phyloP scores from a whole-genome alignment of 1,284 basidiomycete species.

The Takashimella koratensis region DNA sequence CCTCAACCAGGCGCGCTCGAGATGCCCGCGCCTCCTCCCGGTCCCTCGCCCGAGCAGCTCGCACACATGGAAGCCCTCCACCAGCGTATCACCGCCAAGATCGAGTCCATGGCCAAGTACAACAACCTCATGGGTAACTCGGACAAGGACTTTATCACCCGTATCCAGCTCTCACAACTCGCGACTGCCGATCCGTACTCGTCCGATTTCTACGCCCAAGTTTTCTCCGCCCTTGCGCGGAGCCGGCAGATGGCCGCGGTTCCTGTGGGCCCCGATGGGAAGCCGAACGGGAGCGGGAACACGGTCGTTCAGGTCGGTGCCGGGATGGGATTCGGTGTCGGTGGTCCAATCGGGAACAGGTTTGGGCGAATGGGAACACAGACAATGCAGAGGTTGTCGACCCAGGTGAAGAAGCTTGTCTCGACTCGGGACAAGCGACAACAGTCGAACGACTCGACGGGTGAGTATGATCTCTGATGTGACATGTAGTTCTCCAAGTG shows the following conservation, averaged over 20 bases:
- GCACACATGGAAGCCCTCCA: slow-evolving; percentile 35
- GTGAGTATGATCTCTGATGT: slow-evolving; percentile 52
- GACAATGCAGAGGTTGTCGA: slow-evolving; percentile 92
- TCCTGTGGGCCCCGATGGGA: slow-evolving; percentile 2
- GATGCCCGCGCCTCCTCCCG: slow-evolving; percentile 1
- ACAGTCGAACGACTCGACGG: slow-evolving; percentile 69
- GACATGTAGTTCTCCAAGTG: neutral
- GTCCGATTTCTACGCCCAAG: slow-evolving; percentile 98
- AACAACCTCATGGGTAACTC: slow-evolving; percentile 90
- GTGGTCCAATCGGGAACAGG: slow-evolving; percentile 57
- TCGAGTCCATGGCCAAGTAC: slow-evolving; percentile 70
- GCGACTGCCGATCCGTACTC: slow-evolving; percentile 94
- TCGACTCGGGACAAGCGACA: slow-evolving; percentile 83
- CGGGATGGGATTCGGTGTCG: slow-evolving; percentile 75
- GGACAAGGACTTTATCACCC: slow-evolving; percentile 99
- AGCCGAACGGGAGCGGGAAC: slow-evolving; percentile 53
- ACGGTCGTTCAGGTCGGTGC: slow-evolving; percentile 72
- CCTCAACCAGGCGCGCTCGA: neutral
- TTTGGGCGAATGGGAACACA: slow-evolving; percentile 64
- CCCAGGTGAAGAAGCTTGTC: slow-evolving; percentile 95
- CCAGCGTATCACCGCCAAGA: slow-evolving; percentile 38
- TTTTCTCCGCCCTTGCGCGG: slow-evolving; percentile 78
- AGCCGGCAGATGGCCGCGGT: slow-evolving; percentile 64
- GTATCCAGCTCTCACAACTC: slow-evolving; percentile 97
- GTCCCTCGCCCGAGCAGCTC: slow-evolving; percentile 35